Evolutionary conservation across 192 early-diverging fungal species (phyloP).

Genomic region (Coemansia sp.): DNA sequence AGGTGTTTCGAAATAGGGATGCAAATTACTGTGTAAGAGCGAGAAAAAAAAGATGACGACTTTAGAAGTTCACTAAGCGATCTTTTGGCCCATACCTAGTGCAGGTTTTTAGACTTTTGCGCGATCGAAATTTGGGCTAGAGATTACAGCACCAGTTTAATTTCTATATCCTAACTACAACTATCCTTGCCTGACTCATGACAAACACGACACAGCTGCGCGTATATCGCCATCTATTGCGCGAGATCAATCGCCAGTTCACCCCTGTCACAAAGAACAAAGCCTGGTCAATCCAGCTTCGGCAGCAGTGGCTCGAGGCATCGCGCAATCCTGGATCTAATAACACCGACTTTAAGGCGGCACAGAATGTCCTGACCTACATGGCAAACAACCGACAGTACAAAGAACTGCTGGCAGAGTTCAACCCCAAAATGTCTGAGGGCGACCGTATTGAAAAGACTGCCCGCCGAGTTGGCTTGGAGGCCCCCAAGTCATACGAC

Average conservation of each 20-base stretch:
- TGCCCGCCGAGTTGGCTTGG: slow-evolving; percentile 36
- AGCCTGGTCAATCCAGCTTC: slow-evolving; percentile 39
- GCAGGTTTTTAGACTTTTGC: neutral
- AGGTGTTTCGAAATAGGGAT: neutral
- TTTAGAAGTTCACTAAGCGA: neutral
- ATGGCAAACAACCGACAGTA: slow-evolving; percentile 33
- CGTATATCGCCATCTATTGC: slow-evolving; percentile 42
- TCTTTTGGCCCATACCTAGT: neutral
- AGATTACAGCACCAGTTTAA: neutral
- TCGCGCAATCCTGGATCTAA: neutral
- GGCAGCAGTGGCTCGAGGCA: slow-evolving; percentile 29
- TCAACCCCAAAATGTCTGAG: slow-evolving; percentile 35
- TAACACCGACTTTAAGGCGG: neutral
- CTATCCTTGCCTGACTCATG: neutral
- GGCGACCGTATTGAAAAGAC: slow-evolving; percentile 33
- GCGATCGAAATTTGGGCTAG: neutral
- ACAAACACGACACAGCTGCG: slow-evolving; percentile 13
- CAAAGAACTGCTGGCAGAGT: slow-evolving; percentile 30
- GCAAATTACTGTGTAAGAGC: neutral
- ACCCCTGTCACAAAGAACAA: slow-evolving; percentile 18
- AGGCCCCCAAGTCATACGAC: slow-evolving; percentile 23
- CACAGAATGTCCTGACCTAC: slow-evolving; percentile 25
- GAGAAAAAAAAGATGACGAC: neutral
- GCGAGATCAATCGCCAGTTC: slow-evolving; percentile 46
- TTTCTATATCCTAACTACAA: neutral